Conservation (phyloP, 805 yeast genomes). For the Cyberlindnera japonica region DNA sequence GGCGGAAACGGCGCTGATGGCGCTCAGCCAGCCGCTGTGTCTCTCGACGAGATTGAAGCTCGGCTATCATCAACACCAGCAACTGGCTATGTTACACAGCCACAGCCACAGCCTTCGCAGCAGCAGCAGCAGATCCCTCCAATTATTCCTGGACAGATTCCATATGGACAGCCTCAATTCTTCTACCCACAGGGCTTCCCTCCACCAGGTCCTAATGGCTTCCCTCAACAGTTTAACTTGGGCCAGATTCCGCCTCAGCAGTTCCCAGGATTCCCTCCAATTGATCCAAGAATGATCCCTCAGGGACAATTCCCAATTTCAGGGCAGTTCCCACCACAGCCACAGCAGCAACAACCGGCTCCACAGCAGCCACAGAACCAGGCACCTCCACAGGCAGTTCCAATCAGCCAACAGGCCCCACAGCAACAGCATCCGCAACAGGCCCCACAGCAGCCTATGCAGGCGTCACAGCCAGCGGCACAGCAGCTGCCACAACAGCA, state of each 20-base stretch:
- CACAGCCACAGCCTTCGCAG: neutral
- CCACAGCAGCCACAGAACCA: slow-evolving; percentile 13
- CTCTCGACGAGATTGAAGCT: slow-evolving; percentile 84
- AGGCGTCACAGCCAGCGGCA: slow-evolving; percentile 21
- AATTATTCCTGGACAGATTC: slow-evolving; percentile 9
- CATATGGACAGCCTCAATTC: slow-evolving; percentile 15
- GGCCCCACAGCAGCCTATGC: slow-evolving; percentile 23
- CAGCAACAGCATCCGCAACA: slow-evolving; percentile 18
- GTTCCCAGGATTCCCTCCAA: slow-evolving; percentile 27
- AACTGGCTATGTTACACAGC: slow-evolving; percentile 17
- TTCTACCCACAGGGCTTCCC: slow-evolving; percentile 20
- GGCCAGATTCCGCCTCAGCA: slow-evolving; percentile 25
- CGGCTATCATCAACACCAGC: slow-evolving; percentile 31
- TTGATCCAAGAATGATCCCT: slow-evolving; percentile 29
- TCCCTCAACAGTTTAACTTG: slow-evolving; percentile 25
- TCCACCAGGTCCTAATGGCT: slow-evolving; percentile 15
- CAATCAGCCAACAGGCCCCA: slow-evolving; percentile 14
- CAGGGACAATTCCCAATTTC: slow-evolving; percentile 12
- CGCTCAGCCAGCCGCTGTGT: slow-evolving; percentile 40
- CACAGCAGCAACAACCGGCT: slow-evolving; percentile 17
- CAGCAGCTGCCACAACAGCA: slow-evolving; percentile 4
- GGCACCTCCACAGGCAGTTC: slow-evolving; percentile 10
- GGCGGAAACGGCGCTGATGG: slow-evolving; percentile 29
- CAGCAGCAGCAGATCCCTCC: slow-evolving; percentile 15
- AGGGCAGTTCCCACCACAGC: slow-evolving; percentile 16